Evolutionary conservation across 371 early-diverging fungal genomes (phyloP).

Genomic region (Encephalitozoon romaleae): DNA sequence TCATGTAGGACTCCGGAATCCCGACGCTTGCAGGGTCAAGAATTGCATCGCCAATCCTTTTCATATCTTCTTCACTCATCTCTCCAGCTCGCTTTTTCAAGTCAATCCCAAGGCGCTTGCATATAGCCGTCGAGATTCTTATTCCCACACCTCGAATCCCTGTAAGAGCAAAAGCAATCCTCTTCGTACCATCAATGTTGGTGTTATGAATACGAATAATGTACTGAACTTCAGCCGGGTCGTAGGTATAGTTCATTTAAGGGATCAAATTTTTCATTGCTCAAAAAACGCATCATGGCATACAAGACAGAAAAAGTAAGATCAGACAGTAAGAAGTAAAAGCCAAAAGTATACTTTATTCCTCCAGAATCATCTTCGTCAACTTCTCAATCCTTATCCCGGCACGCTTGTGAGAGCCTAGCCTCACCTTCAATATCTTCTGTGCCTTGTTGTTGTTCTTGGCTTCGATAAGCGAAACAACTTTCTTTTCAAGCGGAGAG

Average conservation of each 20-base stretch:
- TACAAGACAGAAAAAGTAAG: neutral
- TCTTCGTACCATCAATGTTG: conserved; percentile 91
- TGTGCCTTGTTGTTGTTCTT: conserved; percentile 58
- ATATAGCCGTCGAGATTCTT: conserved; percentile 86
- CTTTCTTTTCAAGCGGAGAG: conserved; percentile 61
- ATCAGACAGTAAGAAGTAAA: neutral
- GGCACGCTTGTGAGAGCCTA: conserved; percentile 56
- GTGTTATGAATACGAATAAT: conserved; percentile 98
- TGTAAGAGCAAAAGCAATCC: conserved; percentile 85
- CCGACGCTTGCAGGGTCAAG: conserved; percentile 81
- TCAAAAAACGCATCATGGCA: neutral
- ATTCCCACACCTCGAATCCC: conserved; percentile 94
- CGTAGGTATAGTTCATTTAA: conserved; percentile 32
- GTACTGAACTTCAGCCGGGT: conserved; percentile 69
- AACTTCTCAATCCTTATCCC: conserved; percentile 52
- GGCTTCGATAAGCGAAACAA: conserved; percentile 55
- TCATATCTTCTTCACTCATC: conserved; percentile 77
- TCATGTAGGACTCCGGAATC: conserved; percentile 93
- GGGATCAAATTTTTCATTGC: conserved; percentile 11
- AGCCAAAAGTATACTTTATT: conserved; percentile 22
- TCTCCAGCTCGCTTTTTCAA: conserved; percentile 90
- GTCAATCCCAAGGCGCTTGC: conserved; percentile 93
- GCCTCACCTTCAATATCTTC: conserved; percentile 59
- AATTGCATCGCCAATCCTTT: conserved; percentile 74
- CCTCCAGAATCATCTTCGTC: conserved; percentile 18